Evolutionary conservation across 495 filamentous ascomycete species (phyloP), one percentile per base, ranked within the genome.

Genomic region (Saxispiralis lemnorum): DNA sequence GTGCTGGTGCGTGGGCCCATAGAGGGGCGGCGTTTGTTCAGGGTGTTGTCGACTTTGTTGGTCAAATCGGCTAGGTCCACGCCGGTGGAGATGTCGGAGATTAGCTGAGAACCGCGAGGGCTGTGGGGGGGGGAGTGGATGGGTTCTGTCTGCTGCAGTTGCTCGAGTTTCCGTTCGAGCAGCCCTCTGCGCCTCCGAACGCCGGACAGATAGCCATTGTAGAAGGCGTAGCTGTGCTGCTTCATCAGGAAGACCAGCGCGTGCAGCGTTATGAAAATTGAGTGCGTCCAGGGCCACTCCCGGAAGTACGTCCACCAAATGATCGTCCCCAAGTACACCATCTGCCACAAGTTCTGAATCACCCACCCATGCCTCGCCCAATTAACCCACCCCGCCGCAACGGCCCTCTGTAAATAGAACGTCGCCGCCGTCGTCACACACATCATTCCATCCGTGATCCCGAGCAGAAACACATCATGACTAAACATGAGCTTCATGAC

Each of bases 231-330:
- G 39, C 73, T 79, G 53, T 84, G 80, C 54, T 79, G 76, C 59
- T 85, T 85, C 80, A 85, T 84, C 37, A 83, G 47, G 68, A 83
- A 75, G 1, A 76, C 72, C 45, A 82, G 51, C 13, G 68, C 71
- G 51, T 85, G 80, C 36, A 85, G 62, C 2, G 81, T 75, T 24
- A 81, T 77, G 57, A 79, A 84, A 19, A 83, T 68, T 17, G 68
- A 70, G 53, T 71, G 79, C 21, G 81, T 79, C 80, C 80, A 85
- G 15, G 77, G 74, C 80, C 80, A 85, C 35, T 81, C 73, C 3
- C 76, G 63, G 52, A 73, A 65, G 41, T 74, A 63, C 0, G 77
- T 72, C 59, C 76, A 72, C 34, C 68, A 66, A 30, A 83, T 59
- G 10, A 73, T 67, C 7, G 59, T 61, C 12, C 56, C 67, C 37